Evolutionary conservation across 2,329 filamentous ascomycete genomes (phyloP).

Genomic region (Colletotrichum ledebouriae): DNA sequence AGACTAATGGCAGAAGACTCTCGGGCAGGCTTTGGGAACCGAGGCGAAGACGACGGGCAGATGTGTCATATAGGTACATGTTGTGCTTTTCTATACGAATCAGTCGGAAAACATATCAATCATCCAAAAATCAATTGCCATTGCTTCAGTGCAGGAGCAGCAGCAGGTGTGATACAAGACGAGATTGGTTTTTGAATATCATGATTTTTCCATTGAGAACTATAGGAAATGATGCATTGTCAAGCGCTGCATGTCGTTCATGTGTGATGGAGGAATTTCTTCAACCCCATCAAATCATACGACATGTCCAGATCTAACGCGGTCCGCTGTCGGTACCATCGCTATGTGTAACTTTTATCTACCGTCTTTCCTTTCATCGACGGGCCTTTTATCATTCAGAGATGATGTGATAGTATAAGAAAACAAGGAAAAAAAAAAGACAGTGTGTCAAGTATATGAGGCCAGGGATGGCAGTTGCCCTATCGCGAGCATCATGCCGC

Average conservation of each 20-base stretch:
- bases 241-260: constrained; percentile 1
- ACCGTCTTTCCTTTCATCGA: constrained; percentile 25
- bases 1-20: too few species aligned
- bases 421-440: constrained; percentile 40
- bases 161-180: too few species aligned
- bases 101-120: background rate
- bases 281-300: background rate
- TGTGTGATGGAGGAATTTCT: constrained; percentile 1
- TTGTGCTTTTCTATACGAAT: too few species aligned
- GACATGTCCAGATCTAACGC: constrained; percentile 2
- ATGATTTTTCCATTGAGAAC: constrained; percentile 35
- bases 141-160: too few species aligned
- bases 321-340: constrained; percentile 12
- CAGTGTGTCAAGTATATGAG: constrained; percentile 45
- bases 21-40: too few species aligned
- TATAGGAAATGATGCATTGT: constrained; percentile 22
- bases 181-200: background rate
- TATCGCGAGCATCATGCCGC: constrained; percentile 48
- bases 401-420: constrained; percentile 31
- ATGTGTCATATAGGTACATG: background rate
- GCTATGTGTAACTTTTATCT: constrained; percentile 29
- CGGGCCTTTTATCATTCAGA: constrained; percentile 5
- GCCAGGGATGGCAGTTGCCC: constrained; percentile 57
- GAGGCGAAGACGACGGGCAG: too few species aligned
- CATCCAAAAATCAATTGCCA: too few species aligned